Evolutionary conservation across 2,329 filamentous ascomycete genomes (phyloP), one percentile per base, ranked within the genome.

Genomic region (Chrysoporthe puriensis): DNA sequence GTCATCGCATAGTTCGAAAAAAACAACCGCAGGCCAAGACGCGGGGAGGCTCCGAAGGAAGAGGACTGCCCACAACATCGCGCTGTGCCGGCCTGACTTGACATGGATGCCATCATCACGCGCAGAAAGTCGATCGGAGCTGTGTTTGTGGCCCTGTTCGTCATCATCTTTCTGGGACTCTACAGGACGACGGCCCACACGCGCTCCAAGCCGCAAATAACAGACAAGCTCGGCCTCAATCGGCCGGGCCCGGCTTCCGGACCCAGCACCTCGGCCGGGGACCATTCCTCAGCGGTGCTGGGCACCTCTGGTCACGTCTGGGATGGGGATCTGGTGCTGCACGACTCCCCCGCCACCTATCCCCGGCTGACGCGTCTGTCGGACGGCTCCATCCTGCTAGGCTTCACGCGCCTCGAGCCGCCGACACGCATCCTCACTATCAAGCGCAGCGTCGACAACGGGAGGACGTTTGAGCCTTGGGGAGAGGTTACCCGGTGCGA

Each of bases 341-440:
- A 79, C 56, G 72, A 76, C 2, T 58, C 70, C 14, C 74, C 74
- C 13, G 82, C 82, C 60, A 84, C 82, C 1, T 85, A 85, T 68
- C 82, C 82, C 0, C 82, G 83, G 14, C 76, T 84, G 4, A 79
- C 79, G 50, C 77, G 78, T 7, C 77, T 84, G 0, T 73, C 77
- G 0, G 81, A 84, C 63, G 81, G 81, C 42, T 77, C 78, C 6
- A 77, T 85, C n/a, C 76, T 85, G 1, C 79, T 79, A 43, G 78
- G 77, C n/a, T 81, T 79, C 63, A 84, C 83, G 0, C 77, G 77
- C 18, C 78, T 79, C 66, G 75, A 78, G 66, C 58, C 77, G 16
- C 74, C 73, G 1, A 71, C 74, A 21, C 80, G 78, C n/a, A 73
- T 80, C 13, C 76, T 85, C 18, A 74, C 77, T 16, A 75, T 84